Base-by-base conservation (phyloP, 2,329 filamentous ascomycete genomes). In the Fusarium pilosicola region DNA sequence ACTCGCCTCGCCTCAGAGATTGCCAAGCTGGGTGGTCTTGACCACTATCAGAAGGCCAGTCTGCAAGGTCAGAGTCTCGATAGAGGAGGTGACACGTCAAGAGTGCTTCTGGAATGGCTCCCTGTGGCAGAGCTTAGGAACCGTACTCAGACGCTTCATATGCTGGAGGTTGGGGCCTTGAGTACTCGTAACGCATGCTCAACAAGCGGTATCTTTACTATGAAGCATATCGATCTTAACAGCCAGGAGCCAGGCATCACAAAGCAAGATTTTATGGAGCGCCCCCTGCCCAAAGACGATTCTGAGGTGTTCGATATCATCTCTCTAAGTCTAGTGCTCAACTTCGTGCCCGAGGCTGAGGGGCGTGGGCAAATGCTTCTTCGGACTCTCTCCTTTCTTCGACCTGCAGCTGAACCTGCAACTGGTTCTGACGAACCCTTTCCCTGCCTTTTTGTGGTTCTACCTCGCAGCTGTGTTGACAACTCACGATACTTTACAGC, bases 181-280 rank as follows among this genome's bases (percentile, higher is more conserved):
- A 97, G 94, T 75, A 93, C 91, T 6, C 88, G 88, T 44, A 99
- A 99, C 81, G 93, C 92, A 20, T 97, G 95, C 81, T 96, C 95
- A 2, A 89, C 86, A 68, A 93, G 92, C 70, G 86, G 86, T 12
- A 80, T 88, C 48, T 93, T 98, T 76, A 86, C 93, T 41, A 90
- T 97, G 77, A 89, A 91, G 70, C 90, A 95, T 73, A 98, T 99
- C 80, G 96, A 99, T 80, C 85, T 99, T 63, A 93, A 97, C 82
- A 96, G 95, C 68, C 94, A 97, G 79, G 92, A 91, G 52, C 86
- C 92, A 3, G 91, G 90, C 1, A 99, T 99, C 74, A 80, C 91
- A 65, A 91, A 97, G 81, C 94, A 98, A 80, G 94, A 99, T 81
- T 98, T 99, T 79, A 97, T 99, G 95, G 85, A 94, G 75, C 88